A percentile compares a stretch with the other conserved stretches of the same genome.
Evolutionary conservation across 306 rosid species (phyloP).

Genomic region (Rosa rugosa): DNA sequence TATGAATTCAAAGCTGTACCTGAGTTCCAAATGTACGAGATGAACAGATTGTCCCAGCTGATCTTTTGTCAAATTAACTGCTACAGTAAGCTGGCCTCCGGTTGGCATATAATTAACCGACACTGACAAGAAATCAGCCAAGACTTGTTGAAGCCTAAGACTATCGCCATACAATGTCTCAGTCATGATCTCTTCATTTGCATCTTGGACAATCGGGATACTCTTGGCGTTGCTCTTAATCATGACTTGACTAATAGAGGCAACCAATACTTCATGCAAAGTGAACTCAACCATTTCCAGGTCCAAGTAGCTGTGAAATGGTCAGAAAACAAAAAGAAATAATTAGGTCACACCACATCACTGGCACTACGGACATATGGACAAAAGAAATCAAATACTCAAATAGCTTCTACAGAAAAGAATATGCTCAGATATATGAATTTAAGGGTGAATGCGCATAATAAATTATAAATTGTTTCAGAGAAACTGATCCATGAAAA

Average conservation of each 20-base stretch:
- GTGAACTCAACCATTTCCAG: conserved; percentile 92
- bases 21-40: conserved; percentile 73
- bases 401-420: neutral
- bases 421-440: neutral
- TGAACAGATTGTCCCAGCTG: conserved; percentile 78
- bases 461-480: neutral
- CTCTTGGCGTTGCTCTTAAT: conserved; percentile 53
- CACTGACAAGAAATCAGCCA: conserved; percentile 70
- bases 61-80: conserved; percentile 65
- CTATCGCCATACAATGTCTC: conserved; percentile 77
- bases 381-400: conserved; percentile 7
- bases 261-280: conserved; percentile 65
- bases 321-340: conserved; percentile 13
- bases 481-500: neutral
- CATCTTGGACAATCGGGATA: conserved; percentile 64
- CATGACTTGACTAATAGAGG: conserved; percentile 77
- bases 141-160: conserved; percentile 82
- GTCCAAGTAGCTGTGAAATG: conserved; percentile 62
- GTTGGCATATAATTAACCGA: conserved; percentile 58
- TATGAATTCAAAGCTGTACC: conserved; percentile 41
- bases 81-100: conserved; percentile 65
- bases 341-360: conserved; percentile 11
- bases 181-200: conserved; percentile 43
- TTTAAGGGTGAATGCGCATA: neutral
- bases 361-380: conserved; percentile 19